Evolutionary conservation across 345 rosid species (phyloP), one percentile per base, ranked within the genome.

Genomic region (Murraya paniculata): DNA sequence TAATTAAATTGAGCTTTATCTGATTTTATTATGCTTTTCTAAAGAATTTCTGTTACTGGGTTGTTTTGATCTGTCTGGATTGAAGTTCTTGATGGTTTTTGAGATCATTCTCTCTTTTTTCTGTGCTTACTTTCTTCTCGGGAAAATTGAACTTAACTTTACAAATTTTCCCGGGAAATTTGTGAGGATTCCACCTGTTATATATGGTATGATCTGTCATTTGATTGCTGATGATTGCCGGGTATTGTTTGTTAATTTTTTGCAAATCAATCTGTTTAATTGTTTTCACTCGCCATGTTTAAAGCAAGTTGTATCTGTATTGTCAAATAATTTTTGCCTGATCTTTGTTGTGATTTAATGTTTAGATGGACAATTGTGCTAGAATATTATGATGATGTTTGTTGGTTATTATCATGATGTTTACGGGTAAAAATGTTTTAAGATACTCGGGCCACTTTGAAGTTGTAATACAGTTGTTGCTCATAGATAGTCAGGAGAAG

Each of bases 161-260:
- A 10, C 14, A 5, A 9, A 19, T 72, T 25, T 50, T 33, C 66
- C 48, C 1, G 56, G 39, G 28, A 58, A 9, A 2, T 58, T 45
- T 36, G 11, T 16, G 76, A 24, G 45, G 22, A n/a, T 1, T 72
- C 72, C 16, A 10, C 30, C n/a, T 53, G 57, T 55, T 53, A 13
- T 64, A 1, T 64, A 39, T 6, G 72, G 64, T 65, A 22, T 65
- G 75, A 70, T 79, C 61, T 61, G 59, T 72, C 39, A n/a, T 45
- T 39, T 30, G 16, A 18, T 30, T 57, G 64, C 65, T 79, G 72
- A 14, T 27, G 45, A 16, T 27, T 65, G 38, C 16, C 13, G 1
- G 3, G 4, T 45, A 45, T 45, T 45, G 5, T 45, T 45, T 45
- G 50, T 45, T 45, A 3, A 45, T 13, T 45, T 45, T 71, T 30